These are phyloP conservation scores for Didymella pomorum DNA, from an alignment of 2,329 filamentous ascomycete genomes.

Conservation along the genomic window DNA sequence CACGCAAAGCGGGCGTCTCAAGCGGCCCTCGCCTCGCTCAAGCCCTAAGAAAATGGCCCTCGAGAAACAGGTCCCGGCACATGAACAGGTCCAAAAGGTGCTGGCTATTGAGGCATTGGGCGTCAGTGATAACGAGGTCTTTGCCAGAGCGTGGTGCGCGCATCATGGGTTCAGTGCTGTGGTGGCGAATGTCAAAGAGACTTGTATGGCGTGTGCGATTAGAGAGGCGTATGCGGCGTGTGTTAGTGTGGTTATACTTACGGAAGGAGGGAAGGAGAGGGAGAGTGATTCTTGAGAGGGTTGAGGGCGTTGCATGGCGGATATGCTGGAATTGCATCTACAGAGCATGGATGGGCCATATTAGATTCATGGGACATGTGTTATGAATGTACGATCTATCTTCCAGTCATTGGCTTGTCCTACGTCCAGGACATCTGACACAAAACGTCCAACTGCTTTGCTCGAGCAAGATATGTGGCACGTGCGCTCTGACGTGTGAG, in stretches of 20 bases:
- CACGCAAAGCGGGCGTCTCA: constrained; percentile 42
- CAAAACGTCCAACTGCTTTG: not conserved
- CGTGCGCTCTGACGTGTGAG: constrained; percentile 25
- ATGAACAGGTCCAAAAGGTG: constrained; percentile 65
- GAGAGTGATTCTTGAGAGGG: constrained; percentile 52
- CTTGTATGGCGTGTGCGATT: constrained; percentile 77
- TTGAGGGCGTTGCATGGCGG: not conserved
- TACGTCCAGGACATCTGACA: not conserved
- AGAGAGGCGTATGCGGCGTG: constrained; percentile 78
- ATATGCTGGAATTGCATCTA: not conserved
- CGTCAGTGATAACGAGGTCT: constrained; percentile 76
- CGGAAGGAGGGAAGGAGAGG: constrained; percentile 55
- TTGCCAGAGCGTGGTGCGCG: constrained; percentile 78
- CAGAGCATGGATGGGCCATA: constrained; percentile 11
- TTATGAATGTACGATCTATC: constrained; percentile 38
- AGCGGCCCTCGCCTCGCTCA: constrained; percentile 42
- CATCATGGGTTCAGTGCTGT: constrained; percentile 77
- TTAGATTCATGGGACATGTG: constrained; percentile 34
- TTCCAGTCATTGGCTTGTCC: not conserved
- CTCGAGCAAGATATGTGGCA: constrained; percentile 4
- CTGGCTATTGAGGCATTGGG: constrained; percentile 77
- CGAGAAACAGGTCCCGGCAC: constrained; percentile 26
- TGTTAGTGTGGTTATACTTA: constrained; percentile 74
- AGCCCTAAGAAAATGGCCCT: constrained; percentile 44
- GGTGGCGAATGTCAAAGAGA: constrained; percentile 72